Base-by-base conservation (phyloP, 2,329 filamentous ascomycete species). In the Colletotrichum higginsianum region DNA sequence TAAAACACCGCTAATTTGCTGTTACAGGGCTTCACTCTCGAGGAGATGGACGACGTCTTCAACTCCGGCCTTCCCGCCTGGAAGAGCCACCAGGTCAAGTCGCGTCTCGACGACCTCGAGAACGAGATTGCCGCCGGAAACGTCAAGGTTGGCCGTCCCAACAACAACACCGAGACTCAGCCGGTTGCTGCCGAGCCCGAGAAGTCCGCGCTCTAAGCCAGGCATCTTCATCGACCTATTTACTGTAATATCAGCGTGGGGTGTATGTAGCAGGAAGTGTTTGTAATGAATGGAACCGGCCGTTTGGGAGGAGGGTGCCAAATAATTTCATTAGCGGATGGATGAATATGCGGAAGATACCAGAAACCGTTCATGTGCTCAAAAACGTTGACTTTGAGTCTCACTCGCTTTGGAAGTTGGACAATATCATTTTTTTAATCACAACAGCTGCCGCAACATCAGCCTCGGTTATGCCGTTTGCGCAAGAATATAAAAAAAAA, bases 11-110 rank as follows among this genome's bases (percentile, higher is more conserved):
- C 46, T 64, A 53, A 62, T 16, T 0, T 35, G 11, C 4, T 11
- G 1, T 11, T 44, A 2, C 44, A 75, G 49, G 92, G 92, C 15
- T 93, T 90, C 81, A 92, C 92, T 0, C 88, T 95, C 1, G 93
- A 95, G 78, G 92, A 95, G 78, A 91, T 94, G 80, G 92, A 93
- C 74, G 89, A 89, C 16, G 91, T 95, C 74, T 95, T 95, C 78
- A 85, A 89, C 75, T 85, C 86, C 9, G 88, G 87, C 0, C 78
- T 84, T 2, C 87, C 87, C 1, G 88, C 90, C 4, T 92, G 91
- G 90, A 87, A 85, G 79, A 84, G 80, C 7, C 78, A 76, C 44
- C 78, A 79, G 62, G 84, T 82, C 75, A 77, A 75, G 6, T 86
- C 83, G 49, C 79, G 85, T 30, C 80, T 89, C 40, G 86, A 89